Base-by-base conservation (phyloP, 345 rosid genomes). In the Triadica sebifera region DNA sequence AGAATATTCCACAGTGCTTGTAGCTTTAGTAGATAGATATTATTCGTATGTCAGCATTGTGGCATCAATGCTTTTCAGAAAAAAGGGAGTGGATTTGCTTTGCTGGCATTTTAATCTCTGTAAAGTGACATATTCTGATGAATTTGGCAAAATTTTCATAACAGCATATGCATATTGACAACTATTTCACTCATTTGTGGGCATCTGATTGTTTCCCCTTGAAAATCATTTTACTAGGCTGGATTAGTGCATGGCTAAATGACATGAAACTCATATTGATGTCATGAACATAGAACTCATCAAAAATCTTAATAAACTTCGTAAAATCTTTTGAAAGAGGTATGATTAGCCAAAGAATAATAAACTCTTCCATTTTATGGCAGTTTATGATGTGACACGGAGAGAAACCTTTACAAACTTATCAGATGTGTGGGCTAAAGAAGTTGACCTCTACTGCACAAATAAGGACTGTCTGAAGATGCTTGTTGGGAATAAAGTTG, bases 401-500 rank as follows among this genome's bases (percentile, higher is more conserved):
- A 89, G 97, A 80, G 97, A 92, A 77, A 88, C 95, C 55, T 94
- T 94, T 78, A 87, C 93, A 49, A 92, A 91, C 83, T 81, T 94
- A 77, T 87, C 90, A 38, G 93, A 94, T 73, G 91, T 92, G 60
- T 94, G 98, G 98, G 87, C 93, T 66, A 94, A 94, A 82, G 98
- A 94, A 85, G 87, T 91, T 73, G 97, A 89, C 70, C 93, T 94
- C 55, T 89, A 87, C 68, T 89, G 90, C 20, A 89, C 95, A 19
- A 91, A 90, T 81, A 92, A 79, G 77, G 87, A 90, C 69, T 92
- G 98, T 74, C 85, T 94, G 65, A 92, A 88, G 90, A 88, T 94
- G 88, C 97, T 94, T 22, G 98, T 94, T 51, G 98, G 97, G 29
- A 94, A 94, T 81, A 91, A 94, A 91, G 95, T 94, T 49, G 98